These are phyloP conservation scores for Wallacemonas sp. DNA, from an alignment of 208 protist genomes.

Conservation along the genomic window DNA sequence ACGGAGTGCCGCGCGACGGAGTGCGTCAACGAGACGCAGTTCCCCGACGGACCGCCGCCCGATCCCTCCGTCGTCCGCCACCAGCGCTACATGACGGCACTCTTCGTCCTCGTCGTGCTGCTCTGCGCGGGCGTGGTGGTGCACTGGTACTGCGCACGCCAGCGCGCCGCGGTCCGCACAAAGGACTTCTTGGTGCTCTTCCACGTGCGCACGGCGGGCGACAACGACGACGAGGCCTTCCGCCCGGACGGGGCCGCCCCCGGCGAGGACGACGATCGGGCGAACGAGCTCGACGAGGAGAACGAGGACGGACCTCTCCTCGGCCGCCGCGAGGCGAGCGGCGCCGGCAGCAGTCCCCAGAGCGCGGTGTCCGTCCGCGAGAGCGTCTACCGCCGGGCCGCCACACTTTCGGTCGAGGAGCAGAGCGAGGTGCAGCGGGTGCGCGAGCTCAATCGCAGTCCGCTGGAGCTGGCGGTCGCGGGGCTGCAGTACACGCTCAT, in stretches of 20 bases:
- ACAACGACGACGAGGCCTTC: neutral
- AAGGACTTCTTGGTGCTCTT: constrained; percentile 70
- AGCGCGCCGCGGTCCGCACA: constrained; percentile 30
- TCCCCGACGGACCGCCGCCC: constrained; percentile 34
- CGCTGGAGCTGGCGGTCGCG: constrained; percentile 55
- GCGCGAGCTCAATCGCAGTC: constrained; percentile 42
- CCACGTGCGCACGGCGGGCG: constrained; percentile 24
- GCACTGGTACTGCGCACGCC: constrained; percentile 37
- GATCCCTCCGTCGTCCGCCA: constrained; percentile 24
- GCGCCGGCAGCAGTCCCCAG: neutral
- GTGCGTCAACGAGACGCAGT: constrained; percentile 63
- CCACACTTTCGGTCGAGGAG: constrained; percentile 30
- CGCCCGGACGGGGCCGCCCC: neutral
- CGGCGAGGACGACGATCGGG: neutral
- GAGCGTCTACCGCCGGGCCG: constrained; percentile 33
- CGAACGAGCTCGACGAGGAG: constrained; percentile 16
- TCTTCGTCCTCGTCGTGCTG: constrained; percentile 38
- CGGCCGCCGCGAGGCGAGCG: neutral
- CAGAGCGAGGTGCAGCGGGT: constrained; percentile 33
- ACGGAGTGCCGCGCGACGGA: constrained; percentile 68
- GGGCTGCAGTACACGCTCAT: constrained; percentile 66
- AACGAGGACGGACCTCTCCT: neutral
- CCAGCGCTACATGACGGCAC: constrained; percentile 25
- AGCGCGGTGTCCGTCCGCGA: constrained; percentile 27
- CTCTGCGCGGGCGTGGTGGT: constrained; percentile 29